phyloP scores from a whole-genome alignment of 768 basidiomycete genomes.

The Rhodocollybia butyracea region DNA sequence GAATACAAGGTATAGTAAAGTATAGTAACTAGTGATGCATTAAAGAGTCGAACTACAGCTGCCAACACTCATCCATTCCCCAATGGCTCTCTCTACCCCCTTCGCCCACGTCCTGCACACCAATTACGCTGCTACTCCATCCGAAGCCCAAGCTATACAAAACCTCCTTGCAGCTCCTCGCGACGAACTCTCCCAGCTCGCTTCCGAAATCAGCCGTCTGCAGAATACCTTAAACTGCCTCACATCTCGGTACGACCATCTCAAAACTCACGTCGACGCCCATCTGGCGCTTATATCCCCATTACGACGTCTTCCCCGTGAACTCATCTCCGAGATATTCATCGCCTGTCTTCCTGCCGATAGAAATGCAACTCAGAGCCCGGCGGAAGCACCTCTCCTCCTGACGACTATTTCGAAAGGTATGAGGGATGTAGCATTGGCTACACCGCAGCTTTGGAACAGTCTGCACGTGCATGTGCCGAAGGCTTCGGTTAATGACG shows the following conservation, averaged over 20 bases:
- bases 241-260: not conserved
- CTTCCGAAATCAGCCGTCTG: not conserved
- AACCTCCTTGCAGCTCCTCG: not conserved
- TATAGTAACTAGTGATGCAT: too few relatives aligned
- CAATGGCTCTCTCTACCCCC: not conserved
- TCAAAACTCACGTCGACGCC: slow-evolving; percentile 4
- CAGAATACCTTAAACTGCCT: not conserved
- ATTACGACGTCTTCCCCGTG: slow-evolving; percentile 5
- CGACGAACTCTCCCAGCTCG: slow-evolving; percentile 1
- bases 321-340: slow-evolving; percentile 8
- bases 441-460: slow-evolving; percentile 6
- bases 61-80: too few relatives aligned
- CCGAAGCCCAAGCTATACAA: not conserved
- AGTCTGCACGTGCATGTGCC: slow-evolving; percentile 1
- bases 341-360: slow-evolving; percentile 3
- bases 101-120: slow-evolving; percentile 1
- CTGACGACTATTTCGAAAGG: not conserved
- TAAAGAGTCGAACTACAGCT: too few relatives aligned
- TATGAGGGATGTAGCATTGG: not conserved
- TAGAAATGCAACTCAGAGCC: slow-evolving; percentile 1
- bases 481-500: not conserved
- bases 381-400: slow-evolving; percentile 1
- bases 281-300: slow-evolving; percentile 7
- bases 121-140: not conserved
- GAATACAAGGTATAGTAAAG: too few relatives aligned